Evolutionary conservation across 116 monocot species (phyloP), one percentile per base, ranked within the genome.

Genomic region (Iris pallida): DNA sequence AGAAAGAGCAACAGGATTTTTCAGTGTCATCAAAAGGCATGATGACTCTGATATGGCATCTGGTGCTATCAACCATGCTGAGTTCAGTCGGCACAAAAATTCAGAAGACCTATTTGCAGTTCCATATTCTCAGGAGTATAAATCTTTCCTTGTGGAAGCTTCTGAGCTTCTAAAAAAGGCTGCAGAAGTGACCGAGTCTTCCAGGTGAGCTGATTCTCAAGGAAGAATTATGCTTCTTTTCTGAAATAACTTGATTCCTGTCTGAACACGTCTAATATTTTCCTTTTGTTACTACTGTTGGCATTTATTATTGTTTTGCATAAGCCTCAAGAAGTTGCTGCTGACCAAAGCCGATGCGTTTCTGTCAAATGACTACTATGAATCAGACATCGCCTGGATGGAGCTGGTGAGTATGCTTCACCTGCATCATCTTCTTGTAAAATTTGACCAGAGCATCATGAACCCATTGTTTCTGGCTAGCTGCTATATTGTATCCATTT

Each of bases 321-420:
- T 48, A 73, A 96, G 96, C 75, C 55, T 97, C 73, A 92, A 87
- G 83, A 86, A 73, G 75, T 75, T 97, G 70, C 80, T 97, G 54
- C 73, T 68, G 68, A 69, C 89, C 42, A 97, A 92, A 83, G 96
- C 89, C 11, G 71, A 92, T 70, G 96, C 96, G 18, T 92, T 97
- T 71, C 65, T 97, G 61, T 97, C 96, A 68, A 91, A 97, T 78
- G 83, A 97, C 73, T 97, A 97, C 62, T 97, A 92, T 75, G 92
- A 97, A 59, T 97, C 96, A 68, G 96, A 97, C 67, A 82, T 92
- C 59, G 92, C 92, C 10, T 97, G 96, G 96, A 92, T 97, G 87
- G 90, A 92, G 58, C 72, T 97, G 90, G 96, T 97, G 53, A 75
- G 92, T 82, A 52, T 55, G 46, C 45, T 47, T 61, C 59, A 30